Base-by-base conservation (phyloP, 2,329 filamentous ascomycete species). In the Epichloe hybrida region DNA sequence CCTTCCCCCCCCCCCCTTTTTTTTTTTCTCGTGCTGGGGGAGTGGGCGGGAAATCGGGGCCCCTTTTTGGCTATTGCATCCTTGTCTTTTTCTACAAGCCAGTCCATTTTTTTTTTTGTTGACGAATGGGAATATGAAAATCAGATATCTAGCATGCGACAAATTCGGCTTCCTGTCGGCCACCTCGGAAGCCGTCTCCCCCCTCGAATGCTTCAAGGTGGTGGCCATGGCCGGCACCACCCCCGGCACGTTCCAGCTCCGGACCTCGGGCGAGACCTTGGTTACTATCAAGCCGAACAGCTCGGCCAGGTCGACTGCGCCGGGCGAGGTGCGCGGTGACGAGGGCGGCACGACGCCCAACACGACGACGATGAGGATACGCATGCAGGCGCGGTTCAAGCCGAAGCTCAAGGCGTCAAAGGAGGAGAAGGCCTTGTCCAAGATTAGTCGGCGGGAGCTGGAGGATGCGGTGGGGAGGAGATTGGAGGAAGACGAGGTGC, bases 371-470 rank as follows among this genome's bases (percentile, higher is more conserved):
- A 65, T 95, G 53, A 77, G 88, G 47, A 79, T 97, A 59, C 84
- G 90, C 50, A 96, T 97, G 90, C 91, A 97, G 70, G 88, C 91
- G 21, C 77, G 87, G 48, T 97, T 95, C 72, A 96, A 96, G 73
- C 90, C 91, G 8, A 78, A 79, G 55, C 67, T 93, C 44, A 86
- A 84, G 67, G 84, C 84, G 9, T 79, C 76, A 0, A 94, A 90
- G 69, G 88, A 90, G 63, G 86, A 88, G 56, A 93, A 86, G 71
- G 85, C 86, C 0, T 76, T 78, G 58, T 83, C 91, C 59, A 95
- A 91, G 72, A 87, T 98, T 52, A 91, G 83, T 61, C 77, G 86
- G 54, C 84, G 84, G 61, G 88, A 96, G 68, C 71, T 96, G 45
- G 90, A 96, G 69, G 82, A 81, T 44, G 82, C 85, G 3, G 88